Evolutionary conservation across 1,284 basidiomycete species (phyloP).

Genomic region (Sporisorium exsertum): DNA sequence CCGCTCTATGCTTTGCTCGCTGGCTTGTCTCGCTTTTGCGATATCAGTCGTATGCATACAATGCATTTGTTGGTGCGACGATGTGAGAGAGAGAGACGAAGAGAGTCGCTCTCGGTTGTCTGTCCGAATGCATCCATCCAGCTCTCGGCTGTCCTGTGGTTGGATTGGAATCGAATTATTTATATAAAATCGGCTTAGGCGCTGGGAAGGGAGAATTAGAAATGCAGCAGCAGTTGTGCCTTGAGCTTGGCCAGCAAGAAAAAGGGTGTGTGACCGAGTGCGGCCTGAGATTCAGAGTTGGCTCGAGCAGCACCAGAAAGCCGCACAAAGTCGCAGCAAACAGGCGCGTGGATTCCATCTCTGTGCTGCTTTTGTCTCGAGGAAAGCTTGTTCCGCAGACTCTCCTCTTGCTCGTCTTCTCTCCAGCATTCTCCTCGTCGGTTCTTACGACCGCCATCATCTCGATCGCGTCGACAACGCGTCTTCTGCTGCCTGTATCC

Average conservation of each 20-base stretch:
- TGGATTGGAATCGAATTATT: background rate
- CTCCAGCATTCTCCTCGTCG: constrained; percentile 2
- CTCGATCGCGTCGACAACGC: background rate
- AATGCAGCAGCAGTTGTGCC: background rate
- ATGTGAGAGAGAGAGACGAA: background rate
- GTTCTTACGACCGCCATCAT: background rate
- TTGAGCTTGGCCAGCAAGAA: background rate
- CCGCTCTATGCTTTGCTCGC: background rate
- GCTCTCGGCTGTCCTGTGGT: background rate
- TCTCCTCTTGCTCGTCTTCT: background rate
- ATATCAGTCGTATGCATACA: background rate
- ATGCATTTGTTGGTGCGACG: background rate
- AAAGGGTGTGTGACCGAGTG: too few relatives aligned
- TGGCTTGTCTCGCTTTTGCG: background rate
- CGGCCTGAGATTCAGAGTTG: background rate
- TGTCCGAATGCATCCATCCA: background rate
- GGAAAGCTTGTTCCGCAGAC: background rate
- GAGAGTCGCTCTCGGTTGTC: background rate
- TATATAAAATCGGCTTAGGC: too few relatives aligned
- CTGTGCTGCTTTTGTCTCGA: background rate
- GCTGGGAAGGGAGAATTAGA: too few relatives aligned
- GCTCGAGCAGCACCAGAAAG: constrained; percentile 6
- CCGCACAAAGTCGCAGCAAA: background rate
- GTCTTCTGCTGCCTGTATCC: background rate
- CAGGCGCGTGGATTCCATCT: background rate